Evolutionary conservation across 352 stramenopile genomes (phyloP), one percentile per base, ranked within the genome.

Genomic region (Globisporangium parvum): DNA sequence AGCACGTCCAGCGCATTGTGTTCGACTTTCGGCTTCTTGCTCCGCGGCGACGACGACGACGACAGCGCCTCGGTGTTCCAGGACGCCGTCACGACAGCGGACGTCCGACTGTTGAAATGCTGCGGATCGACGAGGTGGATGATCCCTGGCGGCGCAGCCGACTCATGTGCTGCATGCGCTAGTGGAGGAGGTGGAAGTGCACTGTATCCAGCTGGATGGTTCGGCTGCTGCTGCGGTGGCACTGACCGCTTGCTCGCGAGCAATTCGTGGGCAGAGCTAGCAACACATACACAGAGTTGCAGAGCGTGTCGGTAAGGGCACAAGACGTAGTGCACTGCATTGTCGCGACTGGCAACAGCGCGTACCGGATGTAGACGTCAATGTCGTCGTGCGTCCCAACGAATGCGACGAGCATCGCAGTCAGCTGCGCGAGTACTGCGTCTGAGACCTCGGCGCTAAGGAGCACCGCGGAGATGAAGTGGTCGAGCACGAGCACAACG

Each of bases 391-490:
- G 63, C 6, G 72, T 61, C 17, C 55, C 24, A 4, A 68, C 55
- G 26, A 89, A 42, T 24, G 73, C 63, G 42, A 62, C 52, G 21
- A 89, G 68, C 47, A 80, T 65, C 6, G 45, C 51, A 10, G 73
- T 62, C 37, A 89, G 69, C 59, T 71, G 65, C 28, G 57, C 35
- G 18, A 89, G 53, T 35, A 71, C 69, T 2, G 46, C 28, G 14
- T 72, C 56, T 8, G 55, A 69, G 48, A 57, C 69, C 17, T 78
- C 42, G 6, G 76, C 61, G 55, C 70, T 85, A 9, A 89, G 57
- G 55, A 89, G 59, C 60, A 89, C 72, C 3, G 78, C 74, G 21
- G 78, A 89, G 63, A 86, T 79, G 48, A 87, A 71, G 46, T 89
- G 78, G 52, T 89, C 78, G 42, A 87, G 61, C 47, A 78, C 70